phyloP scores from a whole-genome alignment of 148 eudicot genomes.

The Nyssa sinensis region DNA sequence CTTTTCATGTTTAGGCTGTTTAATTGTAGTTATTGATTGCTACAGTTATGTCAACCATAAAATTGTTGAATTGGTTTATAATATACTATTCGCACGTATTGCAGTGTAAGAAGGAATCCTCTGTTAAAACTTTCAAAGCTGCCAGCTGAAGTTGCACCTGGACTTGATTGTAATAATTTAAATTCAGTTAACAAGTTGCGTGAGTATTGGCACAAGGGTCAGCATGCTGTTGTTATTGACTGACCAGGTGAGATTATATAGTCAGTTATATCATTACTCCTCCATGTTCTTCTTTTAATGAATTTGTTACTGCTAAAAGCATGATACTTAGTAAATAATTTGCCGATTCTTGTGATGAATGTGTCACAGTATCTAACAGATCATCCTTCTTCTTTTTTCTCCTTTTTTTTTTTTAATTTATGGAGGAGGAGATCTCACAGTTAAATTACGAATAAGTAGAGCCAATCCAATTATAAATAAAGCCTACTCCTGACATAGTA shows the following conservation, averaged over 20 bases:
- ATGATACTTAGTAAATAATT: neutral
- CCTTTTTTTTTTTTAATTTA: no score
- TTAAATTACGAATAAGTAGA: neutral
- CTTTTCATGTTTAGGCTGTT: neutral
- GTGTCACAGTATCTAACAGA: neutral
- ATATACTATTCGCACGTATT: neutral
- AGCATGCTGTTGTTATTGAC: constrained; percentile 56
- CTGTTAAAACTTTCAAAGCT: constrained; percentile 36
- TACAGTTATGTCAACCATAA: neutral
- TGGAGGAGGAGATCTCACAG: neutral
- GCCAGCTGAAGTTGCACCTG: constrained; percentile 30
- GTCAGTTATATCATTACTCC: constrained; percentile 5
- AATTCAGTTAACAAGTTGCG: constrained; percentile 51
- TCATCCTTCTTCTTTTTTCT: no score
- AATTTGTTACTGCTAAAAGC: neutral
- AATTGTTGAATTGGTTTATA: neutral
- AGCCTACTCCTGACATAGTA: neutral
- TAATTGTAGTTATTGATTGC: neutral
- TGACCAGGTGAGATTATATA: constrained; percentile 57
- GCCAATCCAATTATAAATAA: no score
- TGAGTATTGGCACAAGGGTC: constrained; percentile 52
- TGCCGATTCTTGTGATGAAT: constrained; percentile 8
- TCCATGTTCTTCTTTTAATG: no score
- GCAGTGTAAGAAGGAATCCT: constrained; percentile 26
- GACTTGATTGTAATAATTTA: constrained; percentile 29